phyloP scores from a whole-genome alignment of 2,329 filamentous ascomycete species.

The Colletotrichum sp. region DNA sequence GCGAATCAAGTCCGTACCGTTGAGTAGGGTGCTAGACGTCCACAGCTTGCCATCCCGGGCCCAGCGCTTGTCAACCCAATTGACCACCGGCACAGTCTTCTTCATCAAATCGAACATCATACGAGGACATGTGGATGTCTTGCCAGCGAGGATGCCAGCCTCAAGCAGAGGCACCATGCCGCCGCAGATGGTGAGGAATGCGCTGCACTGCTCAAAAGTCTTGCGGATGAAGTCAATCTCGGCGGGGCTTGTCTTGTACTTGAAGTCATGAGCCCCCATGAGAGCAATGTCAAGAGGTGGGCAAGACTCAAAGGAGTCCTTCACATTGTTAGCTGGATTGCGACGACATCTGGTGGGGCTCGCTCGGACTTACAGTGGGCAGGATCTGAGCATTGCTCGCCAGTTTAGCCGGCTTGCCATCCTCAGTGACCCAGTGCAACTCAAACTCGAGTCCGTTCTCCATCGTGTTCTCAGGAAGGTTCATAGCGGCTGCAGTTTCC shows the following conservation, averaged over 20 bases:
- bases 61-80: constrained; percentile 44
- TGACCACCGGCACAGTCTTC: constrained; percentile 28
- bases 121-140: constrained; percentile 41
- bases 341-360: not conserved
- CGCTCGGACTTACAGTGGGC: constrained; percentile 28
- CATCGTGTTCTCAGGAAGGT: not conserved
- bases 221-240: constrained; percentile 42
- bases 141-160: constrained; percentile 40
- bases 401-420: constrained; percentile 22
- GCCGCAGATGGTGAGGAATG: constrained; percentile 44
- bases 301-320: constrained; percentile 44
- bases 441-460: constrained; percentile 29
- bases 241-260: constrained; percentile 31
- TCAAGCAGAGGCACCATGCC: constrained; percentile 35
- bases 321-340: not conserved
- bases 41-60: constrained; percentile 39
- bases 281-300: constrained; percentile 45
- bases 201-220: constrained; percentile 34
- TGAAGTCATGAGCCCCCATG: constrained; percentile 37
- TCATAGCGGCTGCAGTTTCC: constrained; percentile 10
- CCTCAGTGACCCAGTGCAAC: constrained; percentile 39
- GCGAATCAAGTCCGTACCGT: constrained; percentile 37
- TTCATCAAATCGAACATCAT: constrained; percentile 29
- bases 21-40: constrained; percentile 38
- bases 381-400: constrained; percentile 31